Base-by-base conservation (phyloP, 1,284 basidiomycete species). In the Boletus nobilissimus region DNA sequence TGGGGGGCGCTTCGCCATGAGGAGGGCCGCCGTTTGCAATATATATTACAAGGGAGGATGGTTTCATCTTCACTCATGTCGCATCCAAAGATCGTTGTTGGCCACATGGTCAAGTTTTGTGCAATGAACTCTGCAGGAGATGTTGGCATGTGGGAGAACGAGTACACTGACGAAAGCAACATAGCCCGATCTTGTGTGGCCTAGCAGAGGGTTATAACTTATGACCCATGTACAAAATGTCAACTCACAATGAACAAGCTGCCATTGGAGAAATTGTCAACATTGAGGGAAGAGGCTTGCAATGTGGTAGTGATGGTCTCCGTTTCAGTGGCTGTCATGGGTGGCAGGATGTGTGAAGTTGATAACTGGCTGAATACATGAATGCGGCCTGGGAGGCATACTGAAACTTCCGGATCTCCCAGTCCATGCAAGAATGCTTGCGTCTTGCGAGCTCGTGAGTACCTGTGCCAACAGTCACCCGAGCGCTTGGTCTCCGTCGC, bases 21-120 rank as follows among this genome's bases (percentile, higher is more conserved):
- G 90, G 89, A 3, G 90, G 84, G 1, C 86, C 88, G 40, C 88
- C 89, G 76, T 90, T 90, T 2, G 86, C 83, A 26, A 88, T 80
- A 79, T 88, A 89, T 29, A 89, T 86, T 0, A 88, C 34, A 60
- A 29, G 36, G 89, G 81, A 9, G 88, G 88, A 81, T 82, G 48
- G 80, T 77, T 0, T 77, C 70, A n/a, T 81, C 80, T 22, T 60
- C 64, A 24, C 60, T 72, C 19, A 65, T 82, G 46, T 87, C 73
- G 79, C 89, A 90, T 5, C 89, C 89, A 80, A 90, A 90, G 84
- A 90, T 89, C 1, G n/a, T n/a, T 34, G 89, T 88, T 4, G 89
- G 89, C 16, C 84, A 84, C 13, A 78, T 80, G 11, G 82, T 85
- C n/a, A 90, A 83, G 76, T 85, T 85, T 60, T 86, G 84, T 2